Evolutionary conservation across 2,329 filamentous ascomycete species (phyloP).

Genomic region (Bipolaris bicolor): DNA sequence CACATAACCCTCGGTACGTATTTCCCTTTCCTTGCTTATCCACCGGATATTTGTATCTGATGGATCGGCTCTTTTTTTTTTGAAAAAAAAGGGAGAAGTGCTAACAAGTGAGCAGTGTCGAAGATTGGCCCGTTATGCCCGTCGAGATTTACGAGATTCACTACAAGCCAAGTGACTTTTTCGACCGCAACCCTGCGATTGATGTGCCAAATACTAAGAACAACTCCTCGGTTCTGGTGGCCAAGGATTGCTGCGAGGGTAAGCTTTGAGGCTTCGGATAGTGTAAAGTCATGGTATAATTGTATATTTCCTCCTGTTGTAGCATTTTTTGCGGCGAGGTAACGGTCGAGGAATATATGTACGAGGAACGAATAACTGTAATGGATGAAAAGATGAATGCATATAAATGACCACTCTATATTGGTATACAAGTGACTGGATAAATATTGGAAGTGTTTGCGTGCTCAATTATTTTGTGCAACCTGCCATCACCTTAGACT

Average conservation of each 20-base stretch:
- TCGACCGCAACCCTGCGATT: slow-evolving; percentile 59
- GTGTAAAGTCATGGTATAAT: not conserved
- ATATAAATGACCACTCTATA: no score
- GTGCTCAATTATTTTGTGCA: no score
- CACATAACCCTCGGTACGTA: slow-evolving; percentile 56
- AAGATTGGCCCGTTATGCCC: slow-evolving; percentile 61
- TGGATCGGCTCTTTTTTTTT: no score
- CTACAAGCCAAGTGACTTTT: slow-evolving; percentile 61
- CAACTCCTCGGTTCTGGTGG: slow-evolving; percentile 36
- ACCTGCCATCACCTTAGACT: no score
- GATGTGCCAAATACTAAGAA: slow-evolving; percentile 57
- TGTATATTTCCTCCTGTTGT: not conserved
- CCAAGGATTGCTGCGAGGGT: slow-evolving; percentile 33
- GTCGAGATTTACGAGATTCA: slow-evolving; percentile 56
- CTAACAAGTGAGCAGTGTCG: slow-evolving; percentile 31
- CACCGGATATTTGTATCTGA: not conserved
- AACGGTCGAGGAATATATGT: no score
- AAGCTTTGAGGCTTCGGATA: slow-evolving; percentile 19
- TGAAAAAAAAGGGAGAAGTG: not conserved
- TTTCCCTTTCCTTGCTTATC: not conserved
- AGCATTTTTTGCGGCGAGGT: not conserved
- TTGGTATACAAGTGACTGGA: no score
- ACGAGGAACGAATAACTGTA: no score
- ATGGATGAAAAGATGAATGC: no score
- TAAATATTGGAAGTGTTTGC: no score